Percentiles rank a stretch among this genome's conserved stretches.
Evolutionary conservation across 257 asterid species (phyloP).

Genomic region (Verbascum thapsus): DNA sequence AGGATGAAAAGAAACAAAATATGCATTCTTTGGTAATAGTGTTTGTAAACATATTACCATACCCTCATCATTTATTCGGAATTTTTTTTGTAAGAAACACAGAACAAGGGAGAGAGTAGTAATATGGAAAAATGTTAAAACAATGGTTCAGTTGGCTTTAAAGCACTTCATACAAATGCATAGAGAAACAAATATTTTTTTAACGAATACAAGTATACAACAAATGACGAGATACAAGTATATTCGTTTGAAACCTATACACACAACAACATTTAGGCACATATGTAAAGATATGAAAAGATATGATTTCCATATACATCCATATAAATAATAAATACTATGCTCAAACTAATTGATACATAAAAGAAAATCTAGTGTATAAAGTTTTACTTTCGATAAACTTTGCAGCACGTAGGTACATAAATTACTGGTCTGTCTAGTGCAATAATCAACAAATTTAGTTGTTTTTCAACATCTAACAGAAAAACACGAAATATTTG

Average conservation of each 20-base stretch:
- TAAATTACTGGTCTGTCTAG: slow-evolving; percentile 7
- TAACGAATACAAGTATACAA: not conserved
- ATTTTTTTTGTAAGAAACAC: not conserved
- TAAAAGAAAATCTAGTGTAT: not conserved
- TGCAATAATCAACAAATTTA: not conserved
- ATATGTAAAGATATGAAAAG: slow-evolving; percentile 11
- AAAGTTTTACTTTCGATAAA: slow-evolving; percentile 1
- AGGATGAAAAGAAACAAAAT: slow-evolving; percentile 58
- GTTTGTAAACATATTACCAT: not conserved
- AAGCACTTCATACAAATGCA: slow-evolving; percentile 7
- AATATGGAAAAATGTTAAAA: slow-evolving; percentile 4
- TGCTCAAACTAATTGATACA: slow-evolving; percentile 10
- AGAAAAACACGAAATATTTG: not conserved
- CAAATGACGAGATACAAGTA: slow-evolving; percentile 12
- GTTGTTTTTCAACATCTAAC: not conserved
- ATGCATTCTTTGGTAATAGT: slow-evolving; percentile 8
- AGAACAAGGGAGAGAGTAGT: not conserved
- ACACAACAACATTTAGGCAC: not conserved
- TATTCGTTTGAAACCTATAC: not conserved
- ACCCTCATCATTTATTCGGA: not conserved
- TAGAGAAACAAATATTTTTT: slow-evolving; percentile 7
- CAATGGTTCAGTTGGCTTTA: slow-evolving; percentile 5
- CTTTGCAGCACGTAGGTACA: not conserved
- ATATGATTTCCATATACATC: not conserved
- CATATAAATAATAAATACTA: not conserved